Base-by-base conservation (phyloP, 2,329 filamentous ascomycete genomes). In the Fusarium palustre region DNA sequence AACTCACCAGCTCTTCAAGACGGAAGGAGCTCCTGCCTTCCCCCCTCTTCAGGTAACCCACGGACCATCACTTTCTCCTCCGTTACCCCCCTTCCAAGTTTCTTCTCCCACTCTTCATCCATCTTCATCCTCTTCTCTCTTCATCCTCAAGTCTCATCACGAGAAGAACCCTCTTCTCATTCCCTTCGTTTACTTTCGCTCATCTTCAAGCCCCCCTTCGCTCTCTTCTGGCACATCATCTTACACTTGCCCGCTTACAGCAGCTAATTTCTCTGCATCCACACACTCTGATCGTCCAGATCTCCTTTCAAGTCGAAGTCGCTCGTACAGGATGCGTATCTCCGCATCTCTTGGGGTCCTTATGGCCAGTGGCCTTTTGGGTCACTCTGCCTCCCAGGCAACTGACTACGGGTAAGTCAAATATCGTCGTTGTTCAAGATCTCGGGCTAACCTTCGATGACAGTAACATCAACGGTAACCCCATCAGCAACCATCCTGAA, bases 261-360 rank as follows among this genome's bases (percentile, higher is more conserved):
- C 47, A 41, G 20, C 41, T 55, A 25, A 30, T 24, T 52, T 36
- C 38, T 28, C 34, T 41, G 33, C 25, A 39, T 46, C 25, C 47
- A 52, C 25, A 41, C 50, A 41, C 9, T 41, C 41, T 28, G 55
- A 49, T 38, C 15, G 20, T 25, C 52, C 36, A 36, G 18, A 13
- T 52, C 13, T 38, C 33, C 43, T 42, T 13, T 41, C 33, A 55
- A 39, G 22, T 46, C 45, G 55, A 66, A 62, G 53, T 46, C 20
- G 52, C 36, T 58, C 53, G 53, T 53, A 48, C 72, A 78, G 69
- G 71, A 84, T 84, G 82, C 81, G 80, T 75, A 71, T 75, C 56
- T 62, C 67, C 63, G 71, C 76, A 47, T 75, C 78, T 60, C 64
- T 83, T 62, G 74, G 77, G 67, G 76, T 76, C 73, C 55, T 83